phyloP scores from a whole-genome alignment of 2,329 filamentous ascomycete genomes.

The Arachnomyces sp. region DNA sequence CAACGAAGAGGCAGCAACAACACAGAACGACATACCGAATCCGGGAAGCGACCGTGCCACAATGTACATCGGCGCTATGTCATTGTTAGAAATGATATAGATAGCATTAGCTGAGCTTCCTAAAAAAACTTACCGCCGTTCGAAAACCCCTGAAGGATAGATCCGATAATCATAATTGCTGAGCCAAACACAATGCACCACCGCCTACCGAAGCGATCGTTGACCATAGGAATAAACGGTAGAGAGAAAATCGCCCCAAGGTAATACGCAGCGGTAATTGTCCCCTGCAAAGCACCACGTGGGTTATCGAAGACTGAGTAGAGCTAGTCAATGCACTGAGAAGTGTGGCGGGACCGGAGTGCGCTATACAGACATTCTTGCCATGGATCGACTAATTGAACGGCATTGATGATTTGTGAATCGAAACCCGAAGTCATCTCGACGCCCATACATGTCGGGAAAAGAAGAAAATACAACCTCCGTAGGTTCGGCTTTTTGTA shows the following conservation, averaged over 20 bases:
- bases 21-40: slow-evolving; percentile 50
- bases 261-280: slow-evolving; percentile 51
- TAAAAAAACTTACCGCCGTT: slow-evolving; percentile 21
- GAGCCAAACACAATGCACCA: slow-evolving; percentile 47
- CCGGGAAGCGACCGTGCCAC: slow-evolving; percentile 50
- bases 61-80: slow-evolving; percentile 48
- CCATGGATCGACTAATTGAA: slow-evolving; percentile 26
- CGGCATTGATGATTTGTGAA: slow-evolving; percentile 37
- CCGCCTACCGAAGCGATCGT: slow-evolving; percentile 46
- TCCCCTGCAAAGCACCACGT: slow-evolving; percentile 38
- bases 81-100: background rate
- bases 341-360: slow-evolving; percentile 16
- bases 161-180: slow-evolving; percentile 41
- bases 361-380: slow-evolving; percentile 18
- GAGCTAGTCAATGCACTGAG: too few species aligned
- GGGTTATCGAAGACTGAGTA: slow-evolving; percentile 36
- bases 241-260: slow-evolving; percentile 50
- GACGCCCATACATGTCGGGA: slow-evolving; percentile 53
- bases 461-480: slow-evolving; percentile 47
- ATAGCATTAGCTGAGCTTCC: too few species aligned
- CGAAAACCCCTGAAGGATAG: slow-evolving; percentile 31
- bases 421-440: slow-evolving; percentile 53
- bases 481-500: slow-evolving; percentile 52
- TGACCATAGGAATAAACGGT: slow-evolving; percentile 47
- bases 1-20: slow-evolving; percentile 48